phyloP scores from a whole-genome alignment of 192 early-diverging fungal species.

The Backusella macrospora region DNA sequence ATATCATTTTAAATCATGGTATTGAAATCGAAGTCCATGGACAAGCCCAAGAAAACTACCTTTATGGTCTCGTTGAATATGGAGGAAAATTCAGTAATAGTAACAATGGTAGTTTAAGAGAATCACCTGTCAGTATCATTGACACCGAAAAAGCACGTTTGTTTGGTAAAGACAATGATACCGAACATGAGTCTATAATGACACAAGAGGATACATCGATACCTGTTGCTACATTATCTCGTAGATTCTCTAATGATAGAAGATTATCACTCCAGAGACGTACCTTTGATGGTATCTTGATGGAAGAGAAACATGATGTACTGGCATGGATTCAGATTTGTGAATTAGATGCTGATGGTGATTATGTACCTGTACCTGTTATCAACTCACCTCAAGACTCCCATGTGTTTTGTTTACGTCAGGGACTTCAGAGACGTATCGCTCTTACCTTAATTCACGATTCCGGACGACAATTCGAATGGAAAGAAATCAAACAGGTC shows the following conservation, averaged over 20 bases:
- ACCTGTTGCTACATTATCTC: background rate
- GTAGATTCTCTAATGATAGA: constrained; percentile 6
- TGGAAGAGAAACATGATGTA: constrained; percentile 70
- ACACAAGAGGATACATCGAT: background rate
- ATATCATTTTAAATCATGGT: constrained; percentile 40
- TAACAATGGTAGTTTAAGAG: background rate
- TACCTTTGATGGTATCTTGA: constrained; percentile 58
- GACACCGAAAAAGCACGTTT: background rate
- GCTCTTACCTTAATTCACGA: constrained; percentile 64
- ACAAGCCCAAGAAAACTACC: constrained; percentile 30
- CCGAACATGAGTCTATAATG: too few relatives aligned
- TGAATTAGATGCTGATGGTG: constrained; percentile 64
- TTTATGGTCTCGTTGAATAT: constrained; percentile 36
- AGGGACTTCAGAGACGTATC: constrained; percentile 79
- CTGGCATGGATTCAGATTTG: constrained; percentile 66
- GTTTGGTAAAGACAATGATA: background rate
- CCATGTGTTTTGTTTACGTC: constrained; percentile 65
- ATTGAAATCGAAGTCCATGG: constrained; percentile 57
- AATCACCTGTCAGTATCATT: background rate
- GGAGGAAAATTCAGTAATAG: background rate
- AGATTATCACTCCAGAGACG: background rate
- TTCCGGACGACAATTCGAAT: constrained; percentile 63
- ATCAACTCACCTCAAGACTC: constrained; percentile 45
- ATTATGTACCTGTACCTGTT: constrained; percentile 60
- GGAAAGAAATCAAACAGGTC: constrained; percentile 48